phyloP scores from a whole-genome alignment of 2,329 filamentous ascomycete genomes.

The Penicillium sp. region DNA sequence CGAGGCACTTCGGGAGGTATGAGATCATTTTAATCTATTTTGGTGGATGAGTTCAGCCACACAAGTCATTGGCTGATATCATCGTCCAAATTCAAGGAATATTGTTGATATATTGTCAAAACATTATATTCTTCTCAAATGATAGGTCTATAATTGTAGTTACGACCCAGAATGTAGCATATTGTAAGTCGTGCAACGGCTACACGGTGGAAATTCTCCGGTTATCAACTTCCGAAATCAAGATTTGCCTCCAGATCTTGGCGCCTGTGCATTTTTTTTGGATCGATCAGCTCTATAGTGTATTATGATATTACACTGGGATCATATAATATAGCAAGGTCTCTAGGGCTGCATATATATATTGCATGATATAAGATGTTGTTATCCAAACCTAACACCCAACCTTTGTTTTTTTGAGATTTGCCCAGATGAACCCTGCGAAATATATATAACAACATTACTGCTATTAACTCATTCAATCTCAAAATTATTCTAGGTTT shows the following conservation, averaged over 20 bases:
- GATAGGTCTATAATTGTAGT: not conserved
- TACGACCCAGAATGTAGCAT: not conserved
- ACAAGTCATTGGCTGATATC: slow-evolving; percentile 20
- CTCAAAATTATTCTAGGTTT: not conserved
- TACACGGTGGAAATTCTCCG: slow-evolving; percentile 2
- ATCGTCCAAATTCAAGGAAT: not conserved
- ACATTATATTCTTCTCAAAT: not conserved
- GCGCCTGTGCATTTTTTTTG: not conserved
- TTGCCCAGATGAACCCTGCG: too few relatives aligned
- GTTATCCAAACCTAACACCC: not conserved
- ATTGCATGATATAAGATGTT: not conserved
- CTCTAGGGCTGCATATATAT: not conserved
- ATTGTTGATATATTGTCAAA: too few relatives aligned
- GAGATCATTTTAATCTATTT: slow-evolving; percentile 33
- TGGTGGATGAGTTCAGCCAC: slow-evolving; percentile 28
- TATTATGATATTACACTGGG: not conserved
- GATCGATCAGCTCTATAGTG: not conserved
- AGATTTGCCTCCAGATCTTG: not conserved
- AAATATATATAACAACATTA: not conserved
- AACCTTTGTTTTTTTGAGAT: too few relatives aligned
- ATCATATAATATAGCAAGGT: not conserved
- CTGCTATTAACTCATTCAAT: not conserved
- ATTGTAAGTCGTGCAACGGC: not conserved
- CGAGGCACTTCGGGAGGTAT: slow-evolving; percentile 11
- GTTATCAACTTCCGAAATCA: slow-evolving; percentile 9